Evolutionary conservation across 2,329 filamentous ascomycete species (phyloP), one percentile per base, ranked within the genome.

Genomic region (Ophiostoma sp.): DNA sequence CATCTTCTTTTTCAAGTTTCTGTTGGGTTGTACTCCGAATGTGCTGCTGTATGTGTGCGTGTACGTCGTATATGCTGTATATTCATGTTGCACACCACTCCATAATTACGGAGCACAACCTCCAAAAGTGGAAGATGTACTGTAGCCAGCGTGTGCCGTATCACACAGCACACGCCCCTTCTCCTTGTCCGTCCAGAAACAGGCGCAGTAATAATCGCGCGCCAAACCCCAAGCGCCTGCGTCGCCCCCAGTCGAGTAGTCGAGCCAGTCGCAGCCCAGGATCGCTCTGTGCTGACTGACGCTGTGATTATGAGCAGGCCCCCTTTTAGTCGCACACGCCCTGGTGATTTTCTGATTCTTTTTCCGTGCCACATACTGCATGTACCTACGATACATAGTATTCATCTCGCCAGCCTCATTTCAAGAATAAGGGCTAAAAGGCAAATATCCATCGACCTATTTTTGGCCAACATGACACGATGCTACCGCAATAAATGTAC

Each of bases 141-240:
- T 31, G 27, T 62, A 11, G 23, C 23, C 57, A 62, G 17, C 27
- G 57, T 35, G 27, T n/a, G 23, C 62, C 35, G 62, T 65, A 41
- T 39, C 62, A 39, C 62, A 65, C 62, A 7, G 33, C 62, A 48
- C 44, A 48, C 35, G 33, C n/a, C n/a, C n/a, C n/a, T 27, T 36
- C 60, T 64, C 60, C 17, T 36, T 64, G 31, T 39, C 60, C 60
- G 35, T 11, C 35, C 35, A 41, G 62, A 65, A 65, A 65, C 62
- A 65, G 62, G 62, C 62, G 62, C 62, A 65, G 23, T 20, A 52
- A 52, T 67, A 67, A 67, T 67, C 66, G 66, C 66, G 66, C 66
- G 66, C 66, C 66, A 67, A 67, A 67, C 48, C 66, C 41, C 66
- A 67, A 67, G 66, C 66, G 66, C 66, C 66, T 44, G 41, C 66